phyloP scores from a whole-genome alignment of 176 grass and related monocot genomes.

The Aegilops speltoides region DNA sequence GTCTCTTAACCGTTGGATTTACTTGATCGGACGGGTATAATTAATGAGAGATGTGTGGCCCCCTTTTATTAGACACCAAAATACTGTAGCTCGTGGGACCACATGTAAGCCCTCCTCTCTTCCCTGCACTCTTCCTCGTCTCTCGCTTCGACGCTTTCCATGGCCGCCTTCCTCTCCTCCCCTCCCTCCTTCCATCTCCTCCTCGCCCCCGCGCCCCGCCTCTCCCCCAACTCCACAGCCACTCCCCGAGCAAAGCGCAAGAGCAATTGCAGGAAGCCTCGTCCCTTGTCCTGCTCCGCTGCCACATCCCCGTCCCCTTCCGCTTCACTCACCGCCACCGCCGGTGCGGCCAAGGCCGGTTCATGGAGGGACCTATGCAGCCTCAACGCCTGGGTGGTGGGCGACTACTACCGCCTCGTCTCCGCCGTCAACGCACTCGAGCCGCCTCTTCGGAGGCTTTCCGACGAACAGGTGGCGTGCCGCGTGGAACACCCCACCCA shows the following conservation, averaged over 20 bases:
- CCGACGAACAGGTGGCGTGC: constrained; percentile 75
- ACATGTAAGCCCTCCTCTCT: neutral
- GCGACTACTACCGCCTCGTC: constrained; percentile 80
- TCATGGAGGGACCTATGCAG: constrained; percentile 73
- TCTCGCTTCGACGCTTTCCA: neutral
- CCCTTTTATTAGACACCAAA: too few relatives aligned
- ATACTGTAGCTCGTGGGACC: neutral
- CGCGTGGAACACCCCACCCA: neutral
- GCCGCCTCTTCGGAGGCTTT: constrained; percentile 57
- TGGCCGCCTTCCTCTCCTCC: constrained; percentile 30
- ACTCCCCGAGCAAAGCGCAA: neutral
- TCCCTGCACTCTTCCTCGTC: neutral
- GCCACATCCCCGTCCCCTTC: neutral
- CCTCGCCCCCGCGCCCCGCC: neutral
- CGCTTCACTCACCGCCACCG: neutral
- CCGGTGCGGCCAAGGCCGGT: neutral
- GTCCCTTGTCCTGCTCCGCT: constrained; percentile 21
- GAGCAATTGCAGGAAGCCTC: neutral
- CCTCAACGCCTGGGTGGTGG: constrained; percentile 87
- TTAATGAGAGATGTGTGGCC: neutral
- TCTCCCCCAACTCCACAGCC: neutral
- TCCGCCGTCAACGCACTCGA: constrained; percentile 63
- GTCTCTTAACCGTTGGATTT: neutral
- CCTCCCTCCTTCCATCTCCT: neutral
- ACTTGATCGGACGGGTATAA: neutral